These are phyloP conservation scores for Mycena floridula DNA, from an alignment of 768 basidiomycete species.

Conservation along the genomic window DNA sequence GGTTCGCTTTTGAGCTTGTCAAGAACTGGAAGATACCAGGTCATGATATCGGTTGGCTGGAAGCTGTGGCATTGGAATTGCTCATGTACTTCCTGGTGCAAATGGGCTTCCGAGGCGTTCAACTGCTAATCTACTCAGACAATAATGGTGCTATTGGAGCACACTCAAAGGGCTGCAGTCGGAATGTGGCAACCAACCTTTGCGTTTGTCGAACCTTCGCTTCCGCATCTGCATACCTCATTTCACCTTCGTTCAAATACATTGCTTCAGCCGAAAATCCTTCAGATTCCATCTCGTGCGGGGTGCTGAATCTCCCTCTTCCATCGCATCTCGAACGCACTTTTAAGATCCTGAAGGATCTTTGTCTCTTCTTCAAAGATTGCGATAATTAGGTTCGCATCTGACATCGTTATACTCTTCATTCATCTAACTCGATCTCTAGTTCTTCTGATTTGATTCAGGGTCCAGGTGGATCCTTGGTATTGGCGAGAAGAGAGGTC, in stretches of 20 bases:
- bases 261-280: constrained; percentile 11
- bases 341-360: constrained; percentile 5
- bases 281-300: constrained; percentile 16
- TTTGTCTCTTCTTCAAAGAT: background rate
- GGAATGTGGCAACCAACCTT: constrained; percentile 7
- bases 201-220: constrained; percentile 9
- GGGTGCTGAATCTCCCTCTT: background rate
- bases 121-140: constrained; percentile 6
- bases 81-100: constrained; percentile 10
- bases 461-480: constrained; percentile 2
- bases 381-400: constrained; percentile 3
- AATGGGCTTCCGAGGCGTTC: background rate
- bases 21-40: constrained; percentile 9
- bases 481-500: too few species aligned
- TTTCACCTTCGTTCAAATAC: constrained; percentile 8
- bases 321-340: background rate
- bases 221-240: background rate
- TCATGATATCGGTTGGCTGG: constrained; percentile 8
- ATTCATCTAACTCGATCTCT: too few species aligned
- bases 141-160: constrained; percentile 5
- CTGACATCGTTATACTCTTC: too few species aligned
- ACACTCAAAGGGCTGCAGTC: constrained; percentile 2
- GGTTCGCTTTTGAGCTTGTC: constrained; percentile 2
- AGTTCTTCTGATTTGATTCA: background rate
- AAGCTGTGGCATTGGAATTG: constrained; percentile 8